phyloP scores from a whole-genome alignment of 2,329 filamentous ascomycete genomes.

The Cladosporium colombiae region DNA sequence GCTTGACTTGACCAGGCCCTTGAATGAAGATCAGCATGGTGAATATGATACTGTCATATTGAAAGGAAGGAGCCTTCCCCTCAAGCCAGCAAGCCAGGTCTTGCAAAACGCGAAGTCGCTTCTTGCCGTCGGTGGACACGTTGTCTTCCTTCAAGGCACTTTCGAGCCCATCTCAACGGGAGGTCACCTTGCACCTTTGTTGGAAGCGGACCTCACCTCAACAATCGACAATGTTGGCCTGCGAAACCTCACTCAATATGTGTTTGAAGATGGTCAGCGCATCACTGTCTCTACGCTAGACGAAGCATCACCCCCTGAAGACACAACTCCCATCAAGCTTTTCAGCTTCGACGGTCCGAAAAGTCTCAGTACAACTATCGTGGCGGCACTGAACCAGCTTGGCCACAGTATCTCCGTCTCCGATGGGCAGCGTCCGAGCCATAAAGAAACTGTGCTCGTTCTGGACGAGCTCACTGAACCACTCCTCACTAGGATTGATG shows the following conservation, averaged over 20 bases:
- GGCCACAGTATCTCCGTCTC: not conserved
- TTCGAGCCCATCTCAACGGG: not conserved
- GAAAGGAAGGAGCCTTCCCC: not conserved
- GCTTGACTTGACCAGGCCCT: not conserved
- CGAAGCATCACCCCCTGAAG: not conserved
- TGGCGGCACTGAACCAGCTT: not conserved
- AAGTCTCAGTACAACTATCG: not conserved
- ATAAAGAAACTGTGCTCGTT: not conserved
- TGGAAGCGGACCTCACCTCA: not conserved
- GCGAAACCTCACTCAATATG: not conserved
- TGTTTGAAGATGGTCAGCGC: not conserved
- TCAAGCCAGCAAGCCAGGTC: not conserved
- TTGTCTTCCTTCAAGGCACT: not conserved
- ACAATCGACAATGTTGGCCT: not conserved
- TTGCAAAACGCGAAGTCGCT: not conserved
- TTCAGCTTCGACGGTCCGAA: not conserved
- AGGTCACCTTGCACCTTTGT: not conserved
- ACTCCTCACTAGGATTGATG: not conserved
- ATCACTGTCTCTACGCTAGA: not conserved
- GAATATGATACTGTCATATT: not conserved
- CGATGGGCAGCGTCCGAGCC: not conserved
- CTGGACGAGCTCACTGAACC: not conserved
- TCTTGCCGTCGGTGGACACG: not conserved
- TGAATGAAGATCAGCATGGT: not conserved
- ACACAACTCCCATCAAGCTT: not conserved